Base-by-base conservation (phyloP, 2,329 filamentous ascomycete species). In the Pestalotiopsis fici region DNA sequence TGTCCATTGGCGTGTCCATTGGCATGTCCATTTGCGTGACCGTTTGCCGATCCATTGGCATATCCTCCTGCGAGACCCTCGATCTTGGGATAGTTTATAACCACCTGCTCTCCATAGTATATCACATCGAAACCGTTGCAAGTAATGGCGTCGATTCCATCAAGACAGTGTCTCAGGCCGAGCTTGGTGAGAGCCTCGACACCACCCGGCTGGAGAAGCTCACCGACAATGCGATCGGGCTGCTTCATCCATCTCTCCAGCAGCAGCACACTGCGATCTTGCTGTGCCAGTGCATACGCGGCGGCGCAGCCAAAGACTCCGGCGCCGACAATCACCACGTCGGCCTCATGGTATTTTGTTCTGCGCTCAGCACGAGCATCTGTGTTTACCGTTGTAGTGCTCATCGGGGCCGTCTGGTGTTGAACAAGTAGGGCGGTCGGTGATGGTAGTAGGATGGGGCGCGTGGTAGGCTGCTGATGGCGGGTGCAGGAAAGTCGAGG, bases 211-310 rank as follows among this genome's bases (percentile, higher is more conserved):
- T 99, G 96, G 74, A 99, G 83, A 71, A 99, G 83, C 83, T 99
- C 96, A 74, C 96, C 96, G 60, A 99, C 94, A 72, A 99, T 99
- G 71, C 96, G 90, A 82, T 98, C 92, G 23, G 96, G 96, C 83
- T 98, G 92, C 80, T 94, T 94, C 81, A 98, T 85, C 81, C 90
- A 97, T 75, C 89, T 88, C 83, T 99, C 96, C 63, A 99, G 88
- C 64, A 99, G 84, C 28, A 98, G 87, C 28, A 99, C 95, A 78
- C 93, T 97, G 70, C 96, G 90, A 65, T 94, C 95, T 82, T 98
- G 96, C 74, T 92, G 91, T 68, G 93, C 95, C 59, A 98, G 86
- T 25, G 95, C 90, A 70, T 91, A 92, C 21, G 96, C 95, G 25
- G 94, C 85, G 23, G 95, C 93, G 79, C 94, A 97, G 54, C 96